Evolutionary conservation across 129 eudicot species (phyloP), one percentile per base, ranked within the genome.

Genomic region (Pulicaria dysenterica): DNA sequence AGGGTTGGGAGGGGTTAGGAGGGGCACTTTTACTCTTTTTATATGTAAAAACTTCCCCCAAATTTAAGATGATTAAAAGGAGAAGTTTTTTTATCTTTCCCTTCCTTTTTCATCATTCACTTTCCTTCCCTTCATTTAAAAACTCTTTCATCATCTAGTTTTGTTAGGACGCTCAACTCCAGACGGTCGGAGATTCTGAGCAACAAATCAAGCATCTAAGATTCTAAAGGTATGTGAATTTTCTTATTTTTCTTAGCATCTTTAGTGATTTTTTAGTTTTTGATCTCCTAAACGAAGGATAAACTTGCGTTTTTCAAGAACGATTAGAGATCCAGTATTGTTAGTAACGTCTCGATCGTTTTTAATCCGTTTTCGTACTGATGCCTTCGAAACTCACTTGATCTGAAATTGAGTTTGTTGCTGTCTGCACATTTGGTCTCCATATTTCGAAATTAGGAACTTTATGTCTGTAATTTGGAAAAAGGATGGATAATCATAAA

Each of bases 171-270:
- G 31, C 31, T 24, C 31, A 24, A 24, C 31, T 24, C 31, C 31
- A 24, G 31, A 0, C 31, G 31, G 31, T 24, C 31, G n/a, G n/a
- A n/a, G n/a, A 24, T 43, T 43, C 12, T 41, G 50, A 12, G 9
- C 46, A 42, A 11, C 66, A n/a, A 36, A 72, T 46, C 31, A 71
- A 58, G 61, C 57, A 57, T 57, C 36, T 34, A 65, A 65, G 47
- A 9, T 43, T 24, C 31, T 24, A 24, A 61, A 70, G 80, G 80
- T 76, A 67, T 48, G 69, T 19, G 16, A 46, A 24, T 16, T 55
- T 37, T 67, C 61, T 61, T 24, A 36, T 10, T 65, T 72, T 14
- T 46, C 4, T 47, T 15, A 45, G 15, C 3, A 11, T 39, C 41
- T 50, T 13, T 31, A 7, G 8, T 45, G 7, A 31, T 41, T 45